A percentile compares a stretch with the other conserved stretches of the same genome.
Conservation (phyloP, 371 early-diverging fungal genomes). For the Parasitella parasitica region DNA sequence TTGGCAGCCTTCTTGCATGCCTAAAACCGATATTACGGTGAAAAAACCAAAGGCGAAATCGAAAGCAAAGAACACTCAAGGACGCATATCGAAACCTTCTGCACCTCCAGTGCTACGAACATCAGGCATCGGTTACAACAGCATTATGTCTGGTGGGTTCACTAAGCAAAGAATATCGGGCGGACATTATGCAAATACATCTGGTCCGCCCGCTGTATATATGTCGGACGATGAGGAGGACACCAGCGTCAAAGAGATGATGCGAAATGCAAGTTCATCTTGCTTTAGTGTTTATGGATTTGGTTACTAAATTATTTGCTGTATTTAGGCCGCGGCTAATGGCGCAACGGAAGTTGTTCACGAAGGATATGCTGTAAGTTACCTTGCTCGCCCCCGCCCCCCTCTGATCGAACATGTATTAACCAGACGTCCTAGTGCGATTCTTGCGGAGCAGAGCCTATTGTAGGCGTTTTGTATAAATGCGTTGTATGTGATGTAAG, state of each 20-base stretch:
- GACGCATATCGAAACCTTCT: slow-evolving; percentile 16
- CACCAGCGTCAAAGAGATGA: slow-evolving; percentile 51
- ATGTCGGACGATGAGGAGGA: slow-evolving; percentile 66
- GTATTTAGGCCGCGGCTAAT: neutral
- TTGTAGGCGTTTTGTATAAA: slow-evolving; percentile 60
- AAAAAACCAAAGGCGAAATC: slow-evolving; percentile 7
- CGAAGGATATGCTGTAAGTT: slow-evolving; percentile 59
- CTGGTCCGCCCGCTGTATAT: slow-evolving; percentile 57
- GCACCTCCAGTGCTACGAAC: slow-evolving; percentile 26
- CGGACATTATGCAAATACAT: slow-evolving; percentile 50
- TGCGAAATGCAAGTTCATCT: slow-evolving; percentile 23
- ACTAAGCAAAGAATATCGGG: slow-evolving; percentile 55
- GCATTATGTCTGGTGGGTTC: slow-evolving; percentile 39
- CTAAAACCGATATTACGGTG: slow-evolving; percentile 19
- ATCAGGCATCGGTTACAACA: slow-evolving; percentile 42
- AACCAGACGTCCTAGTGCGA: slow-evolving; percentile 59
- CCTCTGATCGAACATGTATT: too few species aligned
- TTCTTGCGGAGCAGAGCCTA: slow-evolving; percentile 62
- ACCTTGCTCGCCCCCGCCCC: neutral
- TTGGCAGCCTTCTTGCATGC: slow-evolving; percentile 42
- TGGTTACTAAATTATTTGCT: neutral
- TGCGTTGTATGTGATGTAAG: slow-evolving; percentile 60
- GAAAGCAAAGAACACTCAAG: neutral
- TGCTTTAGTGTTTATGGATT: neutral
- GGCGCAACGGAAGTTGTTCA: slow-evolving; percentile 28